Conservation (phyloP, 352 stramenopile genomes). For the Pythium brassicae region DNA sequence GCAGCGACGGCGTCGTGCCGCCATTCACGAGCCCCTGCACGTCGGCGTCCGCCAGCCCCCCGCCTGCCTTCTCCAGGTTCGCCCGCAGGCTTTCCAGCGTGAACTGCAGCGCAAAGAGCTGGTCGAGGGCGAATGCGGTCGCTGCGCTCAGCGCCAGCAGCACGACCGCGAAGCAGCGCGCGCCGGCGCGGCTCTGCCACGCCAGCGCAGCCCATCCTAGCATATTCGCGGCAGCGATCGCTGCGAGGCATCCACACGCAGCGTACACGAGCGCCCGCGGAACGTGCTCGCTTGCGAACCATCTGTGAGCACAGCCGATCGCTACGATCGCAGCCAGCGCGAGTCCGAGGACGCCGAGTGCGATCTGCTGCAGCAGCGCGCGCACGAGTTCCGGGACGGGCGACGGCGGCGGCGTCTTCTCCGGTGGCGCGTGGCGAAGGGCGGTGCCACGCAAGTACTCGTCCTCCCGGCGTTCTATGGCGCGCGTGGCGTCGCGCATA, state of each 20-base stretch:
- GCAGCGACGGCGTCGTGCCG: slow-evolving; percentile 28
- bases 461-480: slow-evolving; percentile 47
- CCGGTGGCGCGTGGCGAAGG: slow-evolving; percentile 18
- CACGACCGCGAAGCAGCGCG: slow-evolving; percentile 10
- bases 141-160: slow-evolving; percentile 14
- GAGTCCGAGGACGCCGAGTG: slow-evolving; percentile 16
- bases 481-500: slow-evolving; percentile 39
- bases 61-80: slow-evolving; percentile 3
- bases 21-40: slow-evolving; percentile 36
- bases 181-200: slow-evolving; percentile 16
- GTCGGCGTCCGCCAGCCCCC: slow-evolving; percentile 17
- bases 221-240: slow-evolving; percentile 14
- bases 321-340: slow-evolving; percentile 12
- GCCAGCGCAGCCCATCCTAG: slow-evolving; percentile 18
- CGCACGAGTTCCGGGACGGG: slow-evolving; percentile 12
- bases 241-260: neutral
- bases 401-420: slow-evolving; percentile 15
- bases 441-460: slow-evolving; percentile 39
- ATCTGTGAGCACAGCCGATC: slow-evolving; percentile 10
- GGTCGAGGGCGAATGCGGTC: slow-evolving; percentile 16
- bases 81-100: slow-evolving; percentile 28
- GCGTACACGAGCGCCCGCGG: slow-evolving; percentile 9
- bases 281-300: slow-evolving; percentile 3
- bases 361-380: slow-evolving; percentile 25
- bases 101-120: slow-evolving; percentile 21